Conservation (phyloP, 805 yeast species). For the Wickerhamiella allomyrinae region DNA sequence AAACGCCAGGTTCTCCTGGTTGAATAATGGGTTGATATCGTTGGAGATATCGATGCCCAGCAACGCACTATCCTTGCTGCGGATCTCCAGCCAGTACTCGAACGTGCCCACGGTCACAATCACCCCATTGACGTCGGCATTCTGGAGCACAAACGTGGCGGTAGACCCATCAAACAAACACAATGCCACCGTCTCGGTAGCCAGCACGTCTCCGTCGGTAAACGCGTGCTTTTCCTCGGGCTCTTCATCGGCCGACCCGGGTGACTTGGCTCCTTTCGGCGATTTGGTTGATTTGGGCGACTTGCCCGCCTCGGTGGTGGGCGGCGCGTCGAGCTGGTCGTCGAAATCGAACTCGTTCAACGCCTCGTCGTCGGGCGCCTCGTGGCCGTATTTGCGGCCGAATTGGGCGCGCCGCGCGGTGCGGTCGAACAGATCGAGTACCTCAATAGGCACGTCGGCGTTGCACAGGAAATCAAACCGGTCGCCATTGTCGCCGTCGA, state of each 20-base stretch:
- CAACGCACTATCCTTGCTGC: slow-evolving; percentile 18
- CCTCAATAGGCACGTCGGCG: slow-evolving; percentile 32
- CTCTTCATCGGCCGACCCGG: not conserved
- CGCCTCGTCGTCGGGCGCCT: slow-evolving; percentile 31
- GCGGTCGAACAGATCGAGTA: slow-evolving; percentile 45
- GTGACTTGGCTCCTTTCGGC: not conserved
- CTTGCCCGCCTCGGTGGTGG: no score
- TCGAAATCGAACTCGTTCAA: slow-evolving; percentile 44
- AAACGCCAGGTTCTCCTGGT: slow-evolving; percentile 41
- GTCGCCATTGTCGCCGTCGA: slow-evolving; percentile 79
- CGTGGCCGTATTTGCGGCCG: slow-evolving; percentile 53
- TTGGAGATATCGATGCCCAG: slow-evolving; percentile 33
- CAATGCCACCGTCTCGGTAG: slow-evolving; percentile 27
- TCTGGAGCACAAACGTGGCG: slow-evolving; percentile 35
- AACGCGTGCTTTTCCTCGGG: slow-evolving; percentile 14
- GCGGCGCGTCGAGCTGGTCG: not conserved
- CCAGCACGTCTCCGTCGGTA: slow-evolving; percentile 13
- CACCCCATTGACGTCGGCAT: slow-evolving; percentile 23
- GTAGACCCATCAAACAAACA: slow-evolving; percentile 42
- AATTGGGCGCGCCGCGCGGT: slow-evolving; percentile 55
- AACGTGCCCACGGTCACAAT: slow-evolving; percentile 36
- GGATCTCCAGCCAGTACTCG: slow-evolving; percentile 39
- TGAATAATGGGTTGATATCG: slow-evolving; percentile 52
- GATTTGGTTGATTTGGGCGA: not conserved
- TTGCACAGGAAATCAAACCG: slow-evolving; percentile 66